Evolutionary conservation across 768 basidiomycete genomes (phyloP).

Genomic region (Auricularia cornea): DNA sequence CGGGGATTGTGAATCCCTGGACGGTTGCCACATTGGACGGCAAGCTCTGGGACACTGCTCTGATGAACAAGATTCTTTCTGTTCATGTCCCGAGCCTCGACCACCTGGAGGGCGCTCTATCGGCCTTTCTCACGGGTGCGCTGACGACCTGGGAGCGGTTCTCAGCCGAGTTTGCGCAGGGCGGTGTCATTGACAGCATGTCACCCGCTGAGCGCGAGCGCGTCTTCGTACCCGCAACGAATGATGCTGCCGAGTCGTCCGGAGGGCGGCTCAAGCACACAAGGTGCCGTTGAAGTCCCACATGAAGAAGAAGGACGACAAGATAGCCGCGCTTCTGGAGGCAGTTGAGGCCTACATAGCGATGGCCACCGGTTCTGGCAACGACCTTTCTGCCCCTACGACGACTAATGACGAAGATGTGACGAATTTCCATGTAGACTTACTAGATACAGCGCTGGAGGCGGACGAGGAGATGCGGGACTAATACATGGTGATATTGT

Average conservation of each 20-base stretch:
- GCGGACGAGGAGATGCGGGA: too few relatives aligned
- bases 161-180: slow-evolving; percentile 18
- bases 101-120: slow-evolving; percentile 23
- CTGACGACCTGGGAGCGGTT: slow-evolving; percentile 18
- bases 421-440: too few relatives aligned
- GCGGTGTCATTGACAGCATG: slow-evolving; percentile 12
- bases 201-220: slow-evolving; percentile 12
- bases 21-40: slow-evolving; percentile 17
- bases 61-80: neutral
- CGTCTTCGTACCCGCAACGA: slow-evolving; percentile 25
- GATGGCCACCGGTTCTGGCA: too few relatives aligned
- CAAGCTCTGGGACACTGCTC: slow-evolving; percentile 7
- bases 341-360: too few relatives aligned
- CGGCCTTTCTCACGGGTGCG: slow-evolving; percentile 17
- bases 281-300: neutral
- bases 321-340: too few relatives aligned
- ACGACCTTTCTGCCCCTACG: too few relatives aligned
- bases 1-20: slow-evolving; percentile 3
- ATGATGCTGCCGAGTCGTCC: slow-evolving; percentile 22
- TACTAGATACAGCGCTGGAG: too few relatives aligned
- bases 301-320: neutral
- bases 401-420: too few relatives aligned
- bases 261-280: neutral
- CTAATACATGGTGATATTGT: too few relatives aligned
- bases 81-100: slow-evolving; percentile 12